phyloP scores from a whole-genome alignment of 257 asterid species.

The Lycium ferocissimum region DNA sequence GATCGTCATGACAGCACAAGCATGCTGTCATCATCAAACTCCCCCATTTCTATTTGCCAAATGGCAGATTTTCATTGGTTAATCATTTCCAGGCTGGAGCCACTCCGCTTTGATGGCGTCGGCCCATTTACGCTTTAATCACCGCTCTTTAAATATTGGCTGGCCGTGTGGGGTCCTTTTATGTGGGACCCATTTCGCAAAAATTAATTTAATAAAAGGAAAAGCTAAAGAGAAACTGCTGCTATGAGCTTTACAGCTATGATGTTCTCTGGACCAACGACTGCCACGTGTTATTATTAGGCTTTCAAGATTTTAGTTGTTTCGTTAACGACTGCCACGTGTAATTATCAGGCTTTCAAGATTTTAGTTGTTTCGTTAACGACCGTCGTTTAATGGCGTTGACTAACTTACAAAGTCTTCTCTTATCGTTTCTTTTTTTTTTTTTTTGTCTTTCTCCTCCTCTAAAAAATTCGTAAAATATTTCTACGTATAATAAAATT shows the following conservation, averaged over 20 bases:
- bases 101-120: background rate
- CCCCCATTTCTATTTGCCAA: background rate
- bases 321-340: slow-evolving; percentile 51
- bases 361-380: slow-evolving; percentile 35
- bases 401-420: background rate
- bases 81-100: background rate
- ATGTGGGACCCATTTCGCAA: background rate
- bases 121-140: background rate
- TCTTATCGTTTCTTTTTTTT: background rate
- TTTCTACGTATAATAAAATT: too few species aligned
- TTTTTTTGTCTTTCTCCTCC: background rate
- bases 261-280: background rate
- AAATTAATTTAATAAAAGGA: background rate
- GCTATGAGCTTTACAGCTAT: slow-evolving; percentile 24
- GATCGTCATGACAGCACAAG: slow-evolving; percentile 28
- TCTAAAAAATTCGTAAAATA: too few species aligned
- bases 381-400: slow-evolving; percentile 42
- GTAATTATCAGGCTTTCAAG: slow-evolving; percentile 26
- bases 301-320: background rate
- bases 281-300: slow-evolving; percentile 38
- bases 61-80: background rate
- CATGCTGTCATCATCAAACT: slow-evolving; percentile 24
- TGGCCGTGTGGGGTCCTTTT: background rate
- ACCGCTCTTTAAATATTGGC: slow-evolving; percentile 26
- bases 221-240: background rate